Base-by-base conservation (phyloP, 257 asterid genomes). In the Penstemon newberryi region DNA sequence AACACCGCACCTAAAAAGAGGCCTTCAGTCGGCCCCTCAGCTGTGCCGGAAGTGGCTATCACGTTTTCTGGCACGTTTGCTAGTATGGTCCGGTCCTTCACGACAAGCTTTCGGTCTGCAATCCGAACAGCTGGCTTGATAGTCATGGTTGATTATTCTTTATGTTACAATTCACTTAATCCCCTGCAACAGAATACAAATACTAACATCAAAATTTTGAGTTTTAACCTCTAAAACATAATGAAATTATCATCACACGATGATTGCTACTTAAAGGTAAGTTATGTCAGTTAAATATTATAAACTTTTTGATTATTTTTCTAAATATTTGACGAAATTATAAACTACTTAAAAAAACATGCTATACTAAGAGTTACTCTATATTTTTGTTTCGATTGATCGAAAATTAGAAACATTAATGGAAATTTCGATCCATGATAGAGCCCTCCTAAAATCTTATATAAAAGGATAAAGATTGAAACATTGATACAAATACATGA, bases 31-130 rank as follows among this genome's bases (percentile, higher is more conserved):
- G 85, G 78, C 50, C 81, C 80, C 55, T 75, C 75, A 5, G 72
- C 70, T 36, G 80, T 72, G n/a, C 75, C 85, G 72, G 86, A 83
- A 52, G 88, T 78, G 65, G 77, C 73, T 57, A 77, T 73, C 68
- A 83, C 85, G 70, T 78, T 78, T 33, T 80, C 88, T 56, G 88
- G 82, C 50, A 83, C 83, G 60, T 73, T 56, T 42, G 82, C 73
- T 38, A 83, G 79, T 38, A 83, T 64, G 10, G 84, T 68, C 67
- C 83, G 75, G 38, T 78, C 85, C 77, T 83, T 83, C 55, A 83
- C 88, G 38, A 78, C 68, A 9, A 83, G 70, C 71, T 75, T 83
- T 70, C 76, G 33, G 12, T 80, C 88, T 1, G 80, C 50, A 57
- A 83, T 78, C 43, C 85, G 80, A 11, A 80, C 76, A 0, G 77